Percentiles rank a stretch among this genome's conserved stretches.
Evolutionary conservation across 2,329 filamentous ascomycete genomes (phyloP).

Genomic region (Colletotrichum sp.): DNA sequence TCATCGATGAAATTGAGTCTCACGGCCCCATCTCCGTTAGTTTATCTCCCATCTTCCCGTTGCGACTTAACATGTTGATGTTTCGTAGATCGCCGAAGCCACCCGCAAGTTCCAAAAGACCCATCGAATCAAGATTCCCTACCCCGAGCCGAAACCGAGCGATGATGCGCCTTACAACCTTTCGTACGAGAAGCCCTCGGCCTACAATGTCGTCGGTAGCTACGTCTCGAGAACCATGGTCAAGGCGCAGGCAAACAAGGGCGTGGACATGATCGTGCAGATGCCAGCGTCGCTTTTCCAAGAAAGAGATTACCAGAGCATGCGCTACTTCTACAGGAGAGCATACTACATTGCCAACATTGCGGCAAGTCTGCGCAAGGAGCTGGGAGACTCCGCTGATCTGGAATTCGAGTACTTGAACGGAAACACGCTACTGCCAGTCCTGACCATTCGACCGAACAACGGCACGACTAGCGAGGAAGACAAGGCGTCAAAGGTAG

Average conservation of each 20-base stretch:
- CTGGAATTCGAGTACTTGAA: conserved; percentile 70
- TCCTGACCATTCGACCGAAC: conserved; percentile 54
- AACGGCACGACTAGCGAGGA: conserved; percentile 25
- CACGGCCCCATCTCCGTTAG: conserved; percentile 58
- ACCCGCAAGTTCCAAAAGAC: conserved; percentile 69
- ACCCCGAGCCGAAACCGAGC: conserved; percentile 78
- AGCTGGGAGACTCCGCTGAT: conserved; percentile 57
- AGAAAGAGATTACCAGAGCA: conserved; percentile 91
- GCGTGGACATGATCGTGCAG: conserved; percentile 83
- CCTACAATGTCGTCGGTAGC: conserved; percentile 88
- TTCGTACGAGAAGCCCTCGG: conserved; percentile 74
- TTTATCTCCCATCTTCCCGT: conserved; percentile 1
- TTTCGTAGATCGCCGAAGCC: conserved; percentile 70
- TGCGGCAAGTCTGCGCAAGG: conserved; percentile 69
- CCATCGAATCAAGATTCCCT: conserved; percentile 77
- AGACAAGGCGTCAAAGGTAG: conserved; percentile 33
- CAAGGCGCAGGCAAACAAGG: conserved; percentile 62
- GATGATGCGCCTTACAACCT: conserved; percentile 84
- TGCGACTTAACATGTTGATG: background rate
- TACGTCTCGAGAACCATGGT: conserved; percentile 79
- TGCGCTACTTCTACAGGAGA: conserved; percentile 93
- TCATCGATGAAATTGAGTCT: conserved; percentile 55
- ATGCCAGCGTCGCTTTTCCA: conserved; percentile 85
- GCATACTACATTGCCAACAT: conserved; percentile 90
- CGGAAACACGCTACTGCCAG: conserved; percentile 78